phyloP scores from a whole-genome alignment of 2,329 filamentous ascomycete species.

The Macrophomina pseudophaseolina region DNA sequence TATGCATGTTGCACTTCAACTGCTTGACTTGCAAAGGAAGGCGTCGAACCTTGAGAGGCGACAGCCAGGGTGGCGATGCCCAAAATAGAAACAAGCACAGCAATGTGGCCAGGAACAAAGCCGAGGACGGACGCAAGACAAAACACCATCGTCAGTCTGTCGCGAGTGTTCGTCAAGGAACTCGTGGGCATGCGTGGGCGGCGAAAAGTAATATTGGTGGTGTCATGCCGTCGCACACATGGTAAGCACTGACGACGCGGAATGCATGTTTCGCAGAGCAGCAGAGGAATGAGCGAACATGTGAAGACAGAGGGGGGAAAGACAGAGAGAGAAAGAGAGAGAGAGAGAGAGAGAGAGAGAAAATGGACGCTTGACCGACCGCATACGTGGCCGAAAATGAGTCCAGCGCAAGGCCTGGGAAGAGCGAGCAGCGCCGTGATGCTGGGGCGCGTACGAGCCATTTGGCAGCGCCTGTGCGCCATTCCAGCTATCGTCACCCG shows the following conservation, averaged over 20 bases:
- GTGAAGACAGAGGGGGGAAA: too few species aligned
- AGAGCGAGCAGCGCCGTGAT: neutral
- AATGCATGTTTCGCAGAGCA: neutral
- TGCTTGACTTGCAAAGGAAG: neutral
- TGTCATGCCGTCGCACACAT: neutral
- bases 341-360: neutral
- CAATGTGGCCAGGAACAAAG: neutral
- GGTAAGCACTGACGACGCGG: neutral
- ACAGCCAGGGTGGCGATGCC: neutral
- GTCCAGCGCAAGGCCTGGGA: neutral
- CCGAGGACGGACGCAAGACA: neutral
- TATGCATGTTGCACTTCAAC: neutral
- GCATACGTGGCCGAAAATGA: neutral
- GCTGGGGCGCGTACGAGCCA: neutral
- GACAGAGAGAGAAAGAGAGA: too few species aligned
- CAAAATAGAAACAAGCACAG: slow-evolving; percentile 9
- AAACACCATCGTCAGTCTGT: neutral
- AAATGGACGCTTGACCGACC: neutral
- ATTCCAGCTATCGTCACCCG: neutral
- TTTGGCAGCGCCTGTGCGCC: neutral
- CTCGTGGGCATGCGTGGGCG: too few species aligned
- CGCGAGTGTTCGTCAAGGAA: neutral
- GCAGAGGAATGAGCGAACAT: neutral
- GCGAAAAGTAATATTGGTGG: neutral
- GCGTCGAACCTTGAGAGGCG: neutral